These are phyloP conservation scores for Polytrichum formosum DNA, from an alignment of 225 moss, liverwort and hornwort genomes.

Conservation along the genomic window DNA sequence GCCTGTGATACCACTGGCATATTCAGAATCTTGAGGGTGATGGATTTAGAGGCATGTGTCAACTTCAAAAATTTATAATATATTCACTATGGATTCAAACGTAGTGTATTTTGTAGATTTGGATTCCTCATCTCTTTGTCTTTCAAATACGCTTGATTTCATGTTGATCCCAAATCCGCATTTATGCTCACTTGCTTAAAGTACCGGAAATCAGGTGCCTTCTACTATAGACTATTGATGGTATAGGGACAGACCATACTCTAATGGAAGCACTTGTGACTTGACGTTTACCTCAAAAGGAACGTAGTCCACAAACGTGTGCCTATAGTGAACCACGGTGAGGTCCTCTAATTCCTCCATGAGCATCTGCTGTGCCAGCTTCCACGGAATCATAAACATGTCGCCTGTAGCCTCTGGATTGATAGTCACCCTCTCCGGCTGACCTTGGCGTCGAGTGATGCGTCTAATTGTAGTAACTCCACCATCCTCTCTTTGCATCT, in stretches of 20 bases:
- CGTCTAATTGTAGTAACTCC: not conserved
- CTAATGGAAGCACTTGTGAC: no score
- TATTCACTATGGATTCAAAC: not conserved
- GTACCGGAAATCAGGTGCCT: not conserved
- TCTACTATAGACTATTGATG: not conserved
- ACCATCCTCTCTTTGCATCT: conserved; percentile 8
- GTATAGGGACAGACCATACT: no score
- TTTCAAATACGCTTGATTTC: not conserved
- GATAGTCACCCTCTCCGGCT: conserved; percentile 1
- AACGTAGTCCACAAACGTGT: conserved; percentile 16
- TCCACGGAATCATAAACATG: conserved; percentile 23
- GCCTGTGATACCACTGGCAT: no score
- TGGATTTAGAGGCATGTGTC: no score
- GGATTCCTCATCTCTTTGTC: not conserved
- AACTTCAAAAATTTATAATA: no score
- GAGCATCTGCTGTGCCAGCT: conserved; percentile 15
- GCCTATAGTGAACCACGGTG: conserved; percentile 10
- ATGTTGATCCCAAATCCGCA: not conserved
- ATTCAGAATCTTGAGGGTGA: no score
- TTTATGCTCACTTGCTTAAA: not conserved
- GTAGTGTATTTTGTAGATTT: not conserved
- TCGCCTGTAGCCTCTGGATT: not conserved
- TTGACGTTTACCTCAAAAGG: conserved; percentile 1
- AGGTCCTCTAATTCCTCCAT: conserved; percentile 2
- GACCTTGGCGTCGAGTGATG: not conserved